Base-by-base conservation (phyloP, 1,284 basidiomycete species). In the Mycosarcoma mackinlayi region DNA sequence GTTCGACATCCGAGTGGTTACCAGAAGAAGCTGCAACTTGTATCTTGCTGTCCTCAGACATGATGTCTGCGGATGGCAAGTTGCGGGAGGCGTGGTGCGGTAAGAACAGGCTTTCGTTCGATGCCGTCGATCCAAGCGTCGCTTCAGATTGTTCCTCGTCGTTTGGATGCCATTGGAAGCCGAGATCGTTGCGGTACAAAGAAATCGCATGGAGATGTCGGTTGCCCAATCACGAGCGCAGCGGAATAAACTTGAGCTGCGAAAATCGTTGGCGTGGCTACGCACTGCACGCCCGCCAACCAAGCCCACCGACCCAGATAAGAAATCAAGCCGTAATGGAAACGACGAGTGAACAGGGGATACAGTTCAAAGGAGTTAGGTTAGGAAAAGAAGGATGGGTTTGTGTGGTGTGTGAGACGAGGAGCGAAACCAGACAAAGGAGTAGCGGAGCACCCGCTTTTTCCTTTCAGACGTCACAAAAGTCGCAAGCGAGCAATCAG, bases 161-260 rank as follows among this genome's bases (percentile, higher is more conserved):
- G n/a, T n/a, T n/a, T n/a, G n/a, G n/a, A n/a, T n/a, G n/a, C n/a
- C n/a, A n/a, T n/a, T n/a, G n/a, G 30, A 31, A 31, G 30, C 30
- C 30, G n/a, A 31, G 30, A 31, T 2, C 30, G 30, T 31, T 31
- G 30, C 14, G 30, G 30, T 31, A 14, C 14, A 31, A 35, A 51
- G 40, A 28, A 34, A 34, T 33, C 18, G 30, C 4, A 10, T 14
- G 23, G 23, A 44, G n/a, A 31, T 41, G 46, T 33, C 47, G 38
- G 13, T 25, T 38, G 50, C 19, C 46, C 49, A 10, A 30, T 53
- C 49, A 47, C 54, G 41, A 38, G 23, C 8, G 19, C 18, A 24
- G 56, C 27, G n/a, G 52, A n/a, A 64, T 64, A 54, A 64, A 64
- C 45, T 49, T 18, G 48, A 41, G 49, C 25, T 38, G 34, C 38